Percentiles rank a stretch among this genome's conserved stretches.
Conservation (phyloP, 2,329 filamentous ascomycete species). For the Falciphora oryzae region DNA sequence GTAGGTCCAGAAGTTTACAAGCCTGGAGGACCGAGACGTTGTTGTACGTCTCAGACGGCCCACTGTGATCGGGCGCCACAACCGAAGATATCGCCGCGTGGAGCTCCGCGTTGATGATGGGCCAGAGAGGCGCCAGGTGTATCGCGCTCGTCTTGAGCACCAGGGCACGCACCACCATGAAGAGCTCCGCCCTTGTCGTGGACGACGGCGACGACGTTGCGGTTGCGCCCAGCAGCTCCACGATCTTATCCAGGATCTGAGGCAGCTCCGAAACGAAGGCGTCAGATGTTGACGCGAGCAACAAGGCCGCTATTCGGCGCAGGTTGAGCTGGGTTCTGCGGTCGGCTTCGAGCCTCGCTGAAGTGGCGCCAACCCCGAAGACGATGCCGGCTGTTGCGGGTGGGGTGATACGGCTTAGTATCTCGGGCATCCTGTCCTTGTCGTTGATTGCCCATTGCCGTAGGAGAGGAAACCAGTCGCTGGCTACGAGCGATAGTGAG, state of each 20-base stretch:
- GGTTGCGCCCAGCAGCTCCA: constrained; percentile 79
- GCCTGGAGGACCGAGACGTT: constrained; percentile 77
- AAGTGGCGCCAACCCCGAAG: constrained; percentile 95
- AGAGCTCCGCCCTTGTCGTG: constrained; percentile 80
- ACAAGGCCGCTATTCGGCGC: constrained; percentile 70
- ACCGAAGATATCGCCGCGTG: constrained; percentile 74
- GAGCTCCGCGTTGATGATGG: constrained; percentile 79
- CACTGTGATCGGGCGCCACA: constrained; percentile 58
- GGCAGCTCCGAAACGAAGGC: constrained; percentile 73
- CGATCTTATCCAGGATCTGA: constrained; percentile 71
- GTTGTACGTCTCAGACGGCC: constrained; percentile 65
- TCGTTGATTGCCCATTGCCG: constrained; percentile 80
- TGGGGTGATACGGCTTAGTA: constrained; percentile 70
- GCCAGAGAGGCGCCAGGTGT: constrained; percentile 83
- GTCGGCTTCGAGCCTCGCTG: constrained; percentile 90
- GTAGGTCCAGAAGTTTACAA: constrained; percentile 84
- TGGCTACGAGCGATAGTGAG: constrained; percentile 56
- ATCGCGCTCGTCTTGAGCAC: constrained; percentile 72
- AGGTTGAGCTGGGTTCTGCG: constrained; percentile 87
- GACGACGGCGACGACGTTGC: constrained; percentile 88
- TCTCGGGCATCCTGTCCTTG: constrained; percentile 80
- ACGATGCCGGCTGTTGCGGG: constrained; percentile 94
- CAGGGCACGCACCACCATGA: constrained; percentile 79
- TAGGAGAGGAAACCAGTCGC: constrained; percentile 76
- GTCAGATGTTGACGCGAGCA: constrained; percentile 72